Evolutionary conservation across 2,329 filamentous ascomycete genomes (phyloP).

Genomic region (Aspergillus texensis): DNA sequence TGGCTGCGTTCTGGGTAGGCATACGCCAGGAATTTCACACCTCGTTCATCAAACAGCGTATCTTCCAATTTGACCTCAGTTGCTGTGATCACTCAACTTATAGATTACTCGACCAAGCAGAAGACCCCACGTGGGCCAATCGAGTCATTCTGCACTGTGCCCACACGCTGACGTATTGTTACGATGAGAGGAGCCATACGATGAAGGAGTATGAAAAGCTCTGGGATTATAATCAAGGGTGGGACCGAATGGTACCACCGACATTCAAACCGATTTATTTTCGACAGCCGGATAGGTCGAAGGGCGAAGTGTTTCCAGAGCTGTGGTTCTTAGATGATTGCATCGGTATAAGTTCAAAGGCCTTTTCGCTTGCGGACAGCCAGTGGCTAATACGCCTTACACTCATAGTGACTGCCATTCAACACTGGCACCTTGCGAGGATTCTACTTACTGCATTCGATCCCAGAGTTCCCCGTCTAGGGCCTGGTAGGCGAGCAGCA

Average conservation of each 20-base stretch:
- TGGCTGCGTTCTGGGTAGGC: slow-evolving; percentile 50
- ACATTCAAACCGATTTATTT: slow-evolving; percentile 61
- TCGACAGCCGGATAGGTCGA: slow-evolving; percentile 35
- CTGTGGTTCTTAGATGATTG: slow-evolving; percentile 60
- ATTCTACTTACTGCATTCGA: slow-evolving; percentile 61
- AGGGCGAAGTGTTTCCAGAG: slow-evolving; percentile 55
- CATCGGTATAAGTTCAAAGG: not conserved
- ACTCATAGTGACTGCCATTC: slow-evolving; percentile 58
- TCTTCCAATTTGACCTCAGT: slow-evolving; percentile 24
- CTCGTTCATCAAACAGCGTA: slow-evolving; percentile 42
- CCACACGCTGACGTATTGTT: slow-evolving; percentile 65
- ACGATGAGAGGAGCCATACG: slow-evolving; percentile 40
- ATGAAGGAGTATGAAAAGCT: slow-evolving; percentile 19
- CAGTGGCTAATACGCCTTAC: not conserved
- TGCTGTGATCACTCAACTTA: slow-evolving; percentile 6
- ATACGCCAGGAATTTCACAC: slow-evolving; percentile 53
- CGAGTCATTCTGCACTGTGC: slow-evolving; percentile 62
- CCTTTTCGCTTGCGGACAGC: not conserved
- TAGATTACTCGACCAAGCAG: slow-evolving; percentile 6
- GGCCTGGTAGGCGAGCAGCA: slow-evolving; percentile 9
- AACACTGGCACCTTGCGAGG: slow-evolving; percentile 61
- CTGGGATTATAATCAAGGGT: slow-evolving; percentile 47
- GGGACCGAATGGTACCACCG: slow-evolving; percentile 43
- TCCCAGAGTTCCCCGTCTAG: slow-evolving; percentile 39
- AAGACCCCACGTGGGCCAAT: slow-evolving; percentile 48